Conservation (phyloP, 805 yeast genomes). For the Ogataea kodamae region DNA sequence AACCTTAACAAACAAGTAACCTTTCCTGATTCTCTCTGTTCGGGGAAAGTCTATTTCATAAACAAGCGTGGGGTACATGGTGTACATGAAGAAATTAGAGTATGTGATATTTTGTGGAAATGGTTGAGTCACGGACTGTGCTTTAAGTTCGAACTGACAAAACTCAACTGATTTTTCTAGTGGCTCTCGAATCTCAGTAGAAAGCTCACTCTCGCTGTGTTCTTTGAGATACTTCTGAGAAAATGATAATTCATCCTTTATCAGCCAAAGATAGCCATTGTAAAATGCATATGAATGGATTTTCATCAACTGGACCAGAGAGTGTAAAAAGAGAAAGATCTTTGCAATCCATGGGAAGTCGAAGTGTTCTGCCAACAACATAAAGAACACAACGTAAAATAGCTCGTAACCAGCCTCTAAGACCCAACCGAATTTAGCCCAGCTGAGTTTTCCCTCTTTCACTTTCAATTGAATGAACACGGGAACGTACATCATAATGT, state of each 20-base stretch:
- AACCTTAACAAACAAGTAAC: slow-evolving; percentile 63
- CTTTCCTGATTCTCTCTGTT: slow-evolving; percentile 63
- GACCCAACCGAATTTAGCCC: slow-evolving; percentile 66
- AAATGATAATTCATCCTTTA: slow-evolving; percentile 49
- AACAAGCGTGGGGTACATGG: slow-evolving; percentile 88
- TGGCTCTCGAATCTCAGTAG: slow-evolving; percentile 32
- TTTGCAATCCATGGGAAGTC: slow-evolving; percentile 86
- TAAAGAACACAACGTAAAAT: slow-evolving; percentile 47
- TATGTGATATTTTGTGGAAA: slow-evolving; percentile 76
- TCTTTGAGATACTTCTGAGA: slow-evolving; percentile 44
- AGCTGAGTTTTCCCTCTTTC: slow-evolving; percentile 42
- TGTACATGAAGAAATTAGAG: slow-evolving; percentile 64
- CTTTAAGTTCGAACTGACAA: slow-evolving; percentile 66
- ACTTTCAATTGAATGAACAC: slow-evolving; percentile 57
- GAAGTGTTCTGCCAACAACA: slow-evolving; percentile 51
- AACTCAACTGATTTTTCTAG: slow-evolving; percentile 55
- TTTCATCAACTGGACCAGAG: slow-evolving; percentile 87
- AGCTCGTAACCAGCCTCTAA: slow-evolving; percentile 57
- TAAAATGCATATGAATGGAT: slow-evolving; percentile 91
- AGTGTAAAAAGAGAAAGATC: slow-evolving; percentile 79
- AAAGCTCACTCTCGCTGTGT: slow-evolving; percentile 31
- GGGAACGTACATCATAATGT: slow-evolving; percentile 59
- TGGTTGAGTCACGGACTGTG: slow-evolving; percentile 43
- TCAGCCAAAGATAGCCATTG: slow-evolving; percentile 83
- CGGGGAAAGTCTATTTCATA: slow-evolving; percentile 83